phyloP scores from a whole-genome alignment of 164 flowering plant genomes.

The Dillenia suffruticosa region DNA sequence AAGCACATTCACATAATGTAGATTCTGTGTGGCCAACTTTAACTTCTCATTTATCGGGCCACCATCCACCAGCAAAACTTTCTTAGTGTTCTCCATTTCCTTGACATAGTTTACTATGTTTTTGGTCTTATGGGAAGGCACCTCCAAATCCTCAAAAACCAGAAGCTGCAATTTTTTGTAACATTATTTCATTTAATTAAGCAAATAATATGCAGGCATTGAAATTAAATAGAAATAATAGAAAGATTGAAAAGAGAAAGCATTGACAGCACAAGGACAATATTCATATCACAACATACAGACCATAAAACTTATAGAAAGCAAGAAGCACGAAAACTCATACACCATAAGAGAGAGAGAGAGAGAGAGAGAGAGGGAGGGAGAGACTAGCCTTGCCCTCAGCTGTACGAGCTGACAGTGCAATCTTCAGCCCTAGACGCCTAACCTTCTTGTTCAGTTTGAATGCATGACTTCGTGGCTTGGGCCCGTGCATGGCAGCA shows the following conservation, averaged over 20 bases:
- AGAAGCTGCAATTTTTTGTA: conserved; percentile 49
- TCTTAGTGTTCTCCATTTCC: conserved; percentile 71
- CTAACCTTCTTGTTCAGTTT: conserved; percentile 93
- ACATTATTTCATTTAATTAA: too few relatives aligned
- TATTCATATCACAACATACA: too few relatives aligned
- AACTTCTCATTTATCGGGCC: conserved; percentile 72
- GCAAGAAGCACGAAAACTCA: too few relatives aligned
- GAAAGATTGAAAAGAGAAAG: too few relatives aligned
- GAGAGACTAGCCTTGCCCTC: conserved; percentile 83
- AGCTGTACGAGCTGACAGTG: conserved; percentile 85
- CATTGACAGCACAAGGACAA: too few relatives aligned
- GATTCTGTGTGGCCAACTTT: conserved; percentile 80
- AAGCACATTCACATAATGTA: conserved; percentile 78
- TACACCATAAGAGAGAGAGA: conserved; percentile 4
- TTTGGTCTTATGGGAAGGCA: conserved; percentile 93
- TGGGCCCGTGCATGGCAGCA: conserved; percentile 91
- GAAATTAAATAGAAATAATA: too few relatives aligned
- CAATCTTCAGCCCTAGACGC: conserved; percentile 86
- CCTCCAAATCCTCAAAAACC: conserved; percentile 77
- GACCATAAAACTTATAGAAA: too few relatives aligned
- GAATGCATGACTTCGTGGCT: conserved; percentile 92
- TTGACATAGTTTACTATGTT: conserved; percentile 65
- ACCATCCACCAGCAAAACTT: conserved; percentile 80
- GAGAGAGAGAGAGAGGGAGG: conserved; percentile 10
- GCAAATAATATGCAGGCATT: too few relatives aligned